Evolutionary conservation across 768 basidiomycete species (phyloP), one percentile per base, ranked within the genome.

Genomic region (Hygrophorus pudorinus): DNA sequence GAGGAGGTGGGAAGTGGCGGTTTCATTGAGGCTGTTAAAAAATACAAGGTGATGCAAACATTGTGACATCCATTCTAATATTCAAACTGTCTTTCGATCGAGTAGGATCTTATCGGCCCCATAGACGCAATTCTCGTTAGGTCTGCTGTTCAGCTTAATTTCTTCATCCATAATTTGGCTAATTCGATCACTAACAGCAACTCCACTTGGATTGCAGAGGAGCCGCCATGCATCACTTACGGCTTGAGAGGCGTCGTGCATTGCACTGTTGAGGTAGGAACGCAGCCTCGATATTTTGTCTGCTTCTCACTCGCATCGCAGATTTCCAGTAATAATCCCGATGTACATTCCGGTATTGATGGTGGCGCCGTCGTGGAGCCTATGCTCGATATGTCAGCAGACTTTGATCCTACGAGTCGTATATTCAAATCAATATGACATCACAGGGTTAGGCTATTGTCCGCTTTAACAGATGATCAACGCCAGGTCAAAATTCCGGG

Each of bases 181-280:
- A n/a, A 33, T 35, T 16, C 16, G 12, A 13, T 13, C 17, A 10
- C 9, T 17, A 17, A 1, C 42, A 89, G 87, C 52, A 98, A 99
- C 58, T 97, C 93, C 16, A 93, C 89, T 8, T 99, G 94, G 93
- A 90, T 98, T 51, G 84, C 84, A 10, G 89, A 96, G 53, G 79
- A 85, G 50, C 76, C 79, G 5, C 93, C 96, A 0, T 97, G 93
- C 55, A 82, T 98, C 41, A 96, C 93, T 0, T 96, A 94, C 58
- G 96, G 96, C 3, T 66, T 97, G 45, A 76, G 96, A 37, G 96
- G 96, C 0, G 94, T 99, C 3, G 78, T 97, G 1, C 92, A 93
- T 56, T 90, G 87, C 41, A 75, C 77, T 28, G 63, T 96, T 5
- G 76, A 83, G 68, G 86, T 83, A 36, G 36, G 61, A 38, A 33